Evolutionary conservation across 176 grass and related monocot genomes (phyloP), one percentile per base, ranked within the genome.

Genomic region (Oryza glaberrima): DNA sequence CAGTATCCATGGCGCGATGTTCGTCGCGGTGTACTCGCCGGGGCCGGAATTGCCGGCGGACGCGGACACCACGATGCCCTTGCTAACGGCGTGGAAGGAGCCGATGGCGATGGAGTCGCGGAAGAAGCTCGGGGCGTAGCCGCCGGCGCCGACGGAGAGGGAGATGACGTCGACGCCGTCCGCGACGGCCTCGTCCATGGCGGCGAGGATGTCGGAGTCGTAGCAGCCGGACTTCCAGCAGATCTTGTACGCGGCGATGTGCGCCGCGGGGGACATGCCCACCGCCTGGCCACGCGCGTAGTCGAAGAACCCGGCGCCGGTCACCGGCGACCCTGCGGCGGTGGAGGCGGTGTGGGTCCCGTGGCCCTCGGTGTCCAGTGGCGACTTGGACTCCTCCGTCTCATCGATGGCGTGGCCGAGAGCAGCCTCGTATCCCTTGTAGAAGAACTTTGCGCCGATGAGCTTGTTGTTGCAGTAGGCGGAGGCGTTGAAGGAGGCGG

Each of bases 261-360:
- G 92, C 73, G 94, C 92, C 25, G 60, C 58, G 23, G 92, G 83
- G 32, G 92, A 86, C 83, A 97, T 94, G n/a, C 92, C 94, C 9
- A 77, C 81, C 16, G 94, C 94, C 73, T 78, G 73, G 6, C 94
- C 89, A 10, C 80, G 73, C 1, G 89, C 94, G 82, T 97, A 97
- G 13, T 92, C 3, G 79, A 72, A 97, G 34, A 90, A 85, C 3
- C 90, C 90, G 0, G 90, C 86, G 16, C 56, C 69, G 17, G 23
- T 0, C 30, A 90, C 83, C 5, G 82, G 15, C 16, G 90, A 79
- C 0, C 94, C 94, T 1, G 94, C 90, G 60, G 88, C 90, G 7
- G 92, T 97, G 75, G 92, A 97, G 17, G 92, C 90, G 13, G 92
- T 97, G 88, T 97, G 94, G 63, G 90, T 97, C n/a, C 90, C 94